Base-by-base conservation (phyloP, 2,329 filamentous ascomycete genomes). In the Verticillium longisporum region DNA sequence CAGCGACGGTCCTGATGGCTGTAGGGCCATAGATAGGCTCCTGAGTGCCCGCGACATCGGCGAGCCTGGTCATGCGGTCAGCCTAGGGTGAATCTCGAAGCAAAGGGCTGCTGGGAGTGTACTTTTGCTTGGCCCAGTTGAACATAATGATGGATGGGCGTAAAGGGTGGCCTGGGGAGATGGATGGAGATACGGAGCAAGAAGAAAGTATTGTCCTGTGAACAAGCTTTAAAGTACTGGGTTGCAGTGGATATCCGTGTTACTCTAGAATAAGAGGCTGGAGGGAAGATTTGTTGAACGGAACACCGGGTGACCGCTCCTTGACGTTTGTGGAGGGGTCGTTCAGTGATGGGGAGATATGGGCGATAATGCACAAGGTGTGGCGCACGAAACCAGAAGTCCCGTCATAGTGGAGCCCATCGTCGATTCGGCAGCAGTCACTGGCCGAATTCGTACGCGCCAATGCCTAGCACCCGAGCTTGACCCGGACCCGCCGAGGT, bases 41-140 rank as follows among this genome's bases (percentile, higher is more conserved):
- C 76, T 96, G 90, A 60, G 94, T 98, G 78, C 96, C 93, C 73
- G 93, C 92, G 74, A 97, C 92, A 76, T 93, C 83, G 75, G 83
- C 85, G 77, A 89, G 76, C 75, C 85, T 88, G 56, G 64, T 45
- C 66, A 61, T 61, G 55, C 55, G 21, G 57, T 59, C 59, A 64
- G 61, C 56, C 64, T 60, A 62, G 60, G 26, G 62, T 58, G 61
- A 61, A 65, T 70, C 68, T 70, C 68, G 62, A 56, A 64, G 61
- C 60, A 57, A 64, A 56, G 57, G 41, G 54, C 33, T 38, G 57
- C 60, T 55, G 33, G 61, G 64, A 56, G 66, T 90, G 78, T 82
- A 95, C 92, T 89, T 87, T 78, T 94, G 89, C 80, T 96, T 95
- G 69, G 92, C 88, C 92, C 92, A 97, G 82, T 92, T 95, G 82